Percentiles rank a stretch among this genome's conserved stretches.
These are phyloP conservation scores for Salix udensis DNA, from an alignment of 345 rosid genomes.

Conservation along the genomic window DNA sequence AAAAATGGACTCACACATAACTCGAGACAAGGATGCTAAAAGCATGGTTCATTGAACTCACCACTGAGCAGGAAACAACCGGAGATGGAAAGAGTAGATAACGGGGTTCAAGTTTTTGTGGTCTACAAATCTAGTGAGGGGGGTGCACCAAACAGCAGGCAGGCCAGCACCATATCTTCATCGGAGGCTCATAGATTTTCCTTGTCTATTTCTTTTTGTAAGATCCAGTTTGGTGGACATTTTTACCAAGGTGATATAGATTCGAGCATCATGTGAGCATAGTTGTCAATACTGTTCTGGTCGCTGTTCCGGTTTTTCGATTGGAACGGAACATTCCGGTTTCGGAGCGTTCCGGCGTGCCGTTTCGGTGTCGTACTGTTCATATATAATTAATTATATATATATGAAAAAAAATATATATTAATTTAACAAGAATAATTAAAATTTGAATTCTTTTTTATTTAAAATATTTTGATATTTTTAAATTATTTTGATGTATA, in stretches of 20 bases:
- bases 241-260: neutral
- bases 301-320: no score
- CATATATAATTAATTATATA: no score
- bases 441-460: no score
- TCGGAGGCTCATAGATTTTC: neutral
- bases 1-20: neutral
- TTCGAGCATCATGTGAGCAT: no score
- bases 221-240: neutral
- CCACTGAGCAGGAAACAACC: neutral
- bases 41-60: conserved; percentile 11
- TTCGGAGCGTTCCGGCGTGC: no score
- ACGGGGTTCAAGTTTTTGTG: neutral
- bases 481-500: no score
- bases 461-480: no score
- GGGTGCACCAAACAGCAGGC: neutral
- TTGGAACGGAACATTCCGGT: no score
- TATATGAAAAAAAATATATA: no score
- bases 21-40: neutral
- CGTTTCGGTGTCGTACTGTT: no score
- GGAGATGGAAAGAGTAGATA: neutral
- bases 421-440: no score
- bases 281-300: no score
- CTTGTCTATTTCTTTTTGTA: neutral
- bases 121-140: neutral
- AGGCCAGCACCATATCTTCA: neutral